These are phyloP conservation scores for Lobulomyces angularis DNA, from an alignment of 192 early-diverging fungal species.

Conservation along the genomic window DNA sequence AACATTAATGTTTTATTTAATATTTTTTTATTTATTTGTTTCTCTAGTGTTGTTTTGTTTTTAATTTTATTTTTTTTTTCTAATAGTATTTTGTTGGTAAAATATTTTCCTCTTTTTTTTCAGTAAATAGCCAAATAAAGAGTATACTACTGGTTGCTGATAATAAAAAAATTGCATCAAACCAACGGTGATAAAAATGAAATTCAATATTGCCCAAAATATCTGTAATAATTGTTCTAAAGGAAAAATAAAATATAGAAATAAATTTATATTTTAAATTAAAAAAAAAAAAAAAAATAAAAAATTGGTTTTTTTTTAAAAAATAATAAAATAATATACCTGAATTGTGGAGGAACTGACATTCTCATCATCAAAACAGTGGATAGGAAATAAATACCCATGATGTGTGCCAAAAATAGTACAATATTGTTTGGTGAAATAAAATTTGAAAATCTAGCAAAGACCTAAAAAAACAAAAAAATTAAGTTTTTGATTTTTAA, in stretches of 20 bases:
- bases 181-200: conserved; percentile 87
- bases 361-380: conserved; percentile 86
- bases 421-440: conserved; percentile 52
- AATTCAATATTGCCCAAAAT: conserved; percentile 74
- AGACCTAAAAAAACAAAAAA: conserved; percentile 33
- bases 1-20: too few relatives aligned
- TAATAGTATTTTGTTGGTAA: too few relatives aligned
- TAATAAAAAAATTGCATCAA: conserved; percentile 81
- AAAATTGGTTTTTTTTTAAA: too few relatives aligned
- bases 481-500: not conserved
- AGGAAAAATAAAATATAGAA: not conserved
- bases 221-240: conserved; percentile 59
- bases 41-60: too few relatives aligned
- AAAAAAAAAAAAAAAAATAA: too few relatives aligned
- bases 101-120: too few relatives aligned
- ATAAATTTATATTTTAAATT: not conserved
- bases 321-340: conserved; percentile 35
- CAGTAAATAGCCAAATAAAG: too few relatives aligned
- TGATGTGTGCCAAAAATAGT: conserved; percentile 69
- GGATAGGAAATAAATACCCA: conserved; percentile 88
- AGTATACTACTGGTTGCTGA: conserved; percentile 59
- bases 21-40: too few relatives aligned
- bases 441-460: conserved; percentile 46
- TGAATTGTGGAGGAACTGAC: conserved; percentile 70
- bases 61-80: too few relatives aligned